These are phyloP conservation scores for Tulasnella calospora DNA, from an alignment of 768 basidiomycete species.

Conservation along the genomic window DNA sequence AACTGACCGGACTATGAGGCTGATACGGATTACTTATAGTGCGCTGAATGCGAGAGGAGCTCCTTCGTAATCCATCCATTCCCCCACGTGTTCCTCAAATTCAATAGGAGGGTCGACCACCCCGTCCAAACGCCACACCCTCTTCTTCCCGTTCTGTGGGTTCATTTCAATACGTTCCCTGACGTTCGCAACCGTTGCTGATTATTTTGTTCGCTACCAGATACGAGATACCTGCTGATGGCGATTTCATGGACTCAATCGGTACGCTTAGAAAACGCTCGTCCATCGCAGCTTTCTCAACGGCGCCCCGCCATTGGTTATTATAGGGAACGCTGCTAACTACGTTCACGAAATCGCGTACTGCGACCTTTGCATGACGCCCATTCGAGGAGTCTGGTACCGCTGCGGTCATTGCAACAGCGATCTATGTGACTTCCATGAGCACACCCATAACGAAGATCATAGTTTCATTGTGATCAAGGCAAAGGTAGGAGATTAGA, in stretches of 20 bases:
- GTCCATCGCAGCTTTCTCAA: not conserved
- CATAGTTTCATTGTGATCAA: constrained; percentile 90
- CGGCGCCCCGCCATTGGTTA: not conserved
- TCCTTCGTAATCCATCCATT: constrained; percentile 81
- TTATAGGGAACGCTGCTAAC: constrained; percentile 56
- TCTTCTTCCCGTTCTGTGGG: constrained; percentile 66
- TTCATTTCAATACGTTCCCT: constrained; percentile 3
- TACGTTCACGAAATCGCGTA: constrained; percentile 63
- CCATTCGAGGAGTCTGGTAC: constrained; percentile 85
- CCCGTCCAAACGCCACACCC: constrained; percentile 52
- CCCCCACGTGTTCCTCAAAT: constrained; percentile 81
- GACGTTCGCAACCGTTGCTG: not conserved
- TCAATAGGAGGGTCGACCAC: constrained; percentile 70
- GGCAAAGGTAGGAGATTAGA: constrained; percentile 51
- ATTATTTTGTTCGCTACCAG: not conserved
- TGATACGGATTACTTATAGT: constrained; percentile 45
- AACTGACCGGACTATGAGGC: not conserved
- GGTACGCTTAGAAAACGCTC: not conserved
- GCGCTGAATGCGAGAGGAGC: constrained; percentile 67
- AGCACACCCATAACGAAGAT: constrained; percentile 70
- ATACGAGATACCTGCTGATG: constrained; percentile 16
- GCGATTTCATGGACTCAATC: not conserved
- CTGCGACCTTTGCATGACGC: constrained; percentile 81
- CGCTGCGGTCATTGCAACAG: constrained; percentile 82
- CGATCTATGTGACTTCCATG: constrained; percentile 84